A percentile compares a stretch with the other conserved stretches of the same genome.
Evolutionary conservation across 768 basidiomycete species (phyloP).

Genomic region (Sarcodon sp.): DNA sequence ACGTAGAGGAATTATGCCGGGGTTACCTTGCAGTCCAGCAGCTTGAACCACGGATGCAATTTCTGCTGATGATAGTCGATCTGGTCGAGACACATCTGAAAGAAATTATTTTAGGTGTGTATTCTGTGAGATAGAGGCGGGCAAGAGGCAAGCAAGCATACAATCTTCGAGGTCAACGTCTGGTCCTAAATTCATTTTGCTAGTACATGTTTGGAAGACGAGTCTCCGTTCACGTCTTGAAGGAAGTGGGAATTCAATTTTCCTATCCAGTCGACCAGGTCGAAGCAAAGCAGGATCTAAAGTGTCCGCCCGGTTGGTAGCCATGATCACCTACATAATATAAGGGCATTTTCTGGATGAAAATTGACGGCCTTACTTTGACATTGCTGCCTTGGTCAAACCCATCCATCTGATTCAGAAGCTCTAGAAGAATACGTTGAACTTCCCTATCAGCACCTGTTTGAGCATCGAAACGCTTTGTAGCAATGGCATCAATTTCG

Average conservation of each 20-base stretch:
- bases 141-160: conserved; percentile 25
- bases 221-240: conserved; percentile 90
- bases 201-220: conserved; percentile 95
- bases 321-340: conserved; percentile 85
- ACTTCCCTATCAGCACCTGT: conserved; percentile 99
- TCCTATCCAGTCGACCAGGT: conserved; percentile 93
- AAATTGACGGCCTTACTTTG: conserved; percentile 46
- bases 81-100: conserved; percentile 91
- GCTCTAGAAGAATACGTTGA: conserved; percentile 92
- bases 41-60: conserved; percentile 94
- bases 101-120: conserved; percentile 5
- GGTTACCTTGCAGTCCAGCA: conserved; percentile 85
- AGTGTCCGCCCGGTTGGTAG: conserved; percentile 97
- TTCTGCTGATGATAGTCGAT: conserved; percentile 90
- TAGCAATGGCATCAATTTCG: conserved; percentile 97
- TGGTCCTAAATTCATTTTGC: conserved; percentile 95
- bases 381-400: conserved; percentile 99
- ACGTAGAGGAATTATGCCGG: neutral
- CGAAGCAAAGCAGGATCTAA: conserved; percentile 95
- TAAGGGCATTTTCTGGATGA: neutral
- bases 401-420: conserved; percentile 99
- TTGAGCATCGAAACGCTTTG: conserved; percentile 98
- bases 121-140: neutral
- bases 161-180: conserved; percentile 99
- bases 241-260: conserved; percentile 97